These are phyloP conservation scores for Teratosphaeriaceae sp. DNA, from an alignment of 2,329 filamentous ascomycete genomes.

Conservation along the genomic window DNA sequence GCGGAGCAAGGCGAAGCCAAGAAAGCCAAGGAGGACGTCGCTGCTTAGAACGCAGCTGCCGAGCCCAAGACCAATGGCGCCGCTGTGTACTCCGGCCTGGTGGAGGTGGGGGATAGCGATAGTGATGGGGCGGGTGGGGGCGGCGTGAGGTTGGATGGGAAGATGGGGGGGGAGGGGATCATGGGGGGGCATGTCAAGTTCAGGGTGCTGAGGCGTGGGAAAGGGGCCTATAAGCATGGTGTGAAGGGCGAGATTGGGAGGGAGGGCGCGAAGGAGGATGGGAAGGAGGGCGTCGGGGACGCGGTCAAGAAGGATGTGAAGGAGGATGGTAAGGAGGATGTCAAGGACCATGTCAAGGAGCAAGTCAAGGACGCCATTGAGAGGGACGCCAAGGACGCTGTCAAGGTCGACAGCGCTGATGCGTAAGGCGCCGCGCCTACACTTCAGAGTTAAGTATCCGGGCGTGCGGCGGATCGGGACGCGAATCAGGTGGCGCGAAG, in stretches of 20 bases:
- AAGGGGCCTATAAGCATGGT: neutral
- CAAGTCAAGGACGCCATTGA: no score
- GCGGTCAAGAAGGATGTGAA: neutral
- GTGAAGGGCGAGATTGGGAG: neutral
- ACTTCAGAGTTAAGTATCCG: no score
- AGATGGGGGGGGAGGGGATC: neutral
- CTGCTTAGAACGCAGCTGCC: conserved; percentile 3
- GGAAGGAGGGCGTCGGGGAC: neutral
- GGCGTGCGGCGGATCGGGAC: no score
- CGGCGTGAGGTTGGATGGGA: neutral
- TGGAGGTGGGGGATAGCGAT: neutral
- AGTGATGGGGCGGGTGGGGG: neutral
- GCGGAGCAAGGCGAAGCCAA: conserved; percentile 7
- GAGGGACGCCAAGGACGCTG: no score
- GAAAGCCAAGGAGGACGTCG: conserved; percentile 8
- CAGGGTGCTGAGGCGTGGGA: neutral
- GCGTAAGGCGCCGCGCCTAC: no score
- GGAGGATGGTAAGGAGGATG: neutral
- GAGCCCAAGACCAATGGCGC: neutral
- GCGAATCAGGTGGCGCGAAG: no score
- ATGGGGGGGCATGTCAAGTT: no score
- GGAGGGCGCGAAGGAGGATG: neutral
- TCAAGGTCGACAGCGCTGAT: no score
- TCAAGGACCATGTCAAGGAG: no score
- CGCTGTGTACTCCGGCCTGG: no score